phyloP scores from a whole-genome alignment of 208 protist genomes.

The Trypanosoma mega region DNA sequence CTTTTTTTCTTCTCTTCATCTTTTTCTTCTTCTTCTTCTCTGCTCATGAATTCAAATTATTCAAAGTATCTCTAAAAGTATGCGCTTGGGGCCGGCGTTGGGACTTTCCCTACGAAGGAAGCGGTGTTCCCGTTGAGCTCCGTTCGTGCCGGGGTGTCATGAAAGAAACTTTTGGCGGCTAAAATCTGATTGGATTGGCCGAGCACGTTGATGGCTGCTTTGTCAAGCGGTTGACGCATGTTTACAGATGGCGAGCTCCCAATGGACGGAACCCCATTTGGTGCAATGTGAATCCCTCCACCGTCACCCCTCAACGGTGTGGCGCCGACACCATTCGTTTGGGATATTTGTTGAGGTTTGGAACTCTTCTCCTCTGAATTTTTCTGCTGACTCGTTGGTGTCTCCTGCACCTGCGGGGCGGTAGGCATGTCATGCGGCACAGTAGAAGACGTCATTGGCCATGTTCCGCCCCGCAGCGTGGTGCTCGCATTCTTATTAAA shows the following conservation, averaged over 20 bases:
- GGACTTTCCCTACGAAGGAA: constrained; percentile 9
- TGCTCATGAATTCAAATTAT: constrained; percentile 2
- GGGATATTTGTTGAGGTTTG: no score
- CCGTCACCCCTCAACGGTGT: no score
- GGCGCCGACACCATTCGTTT: no score
- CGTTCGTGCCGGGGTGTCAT: constrained; percentile 2
- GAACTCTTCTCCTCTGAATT: no score
- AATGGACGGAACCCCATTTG: no score
- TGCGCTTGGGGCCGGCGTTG: constrained; percentile 24
- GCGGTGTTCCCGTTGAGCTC: constrained; percentile 14
- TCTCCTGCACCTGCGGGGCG: no score
- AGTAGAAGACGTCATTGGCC: not conserved
- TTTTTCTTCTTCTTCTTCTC: no score
- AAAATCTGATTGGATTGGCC: constrained; percentile 16
- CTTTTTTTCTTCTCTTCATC: no score
- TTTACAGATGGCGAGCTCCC: no score
- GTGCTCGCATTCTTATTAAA: constrained; percentile 28
- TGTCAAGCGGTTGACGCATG: constrained; percentile 11
- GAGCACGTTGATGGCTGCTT: constrained; percentile 10
- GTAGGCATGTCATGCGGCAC: no score
- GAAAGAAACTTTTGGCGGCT: constrained; percentile 45
- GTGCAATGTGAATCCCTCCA: no score
- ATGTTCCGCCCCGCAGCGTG: constrained; percentile 1
- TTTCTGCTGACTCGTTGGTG: no score
- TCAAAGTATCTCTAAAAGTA: constrained; percentile 42